Evolutionary conservation across 2,329 filamentous ascomycete genomes (phyloP), one percentile per base, ranked within the genome.

Genomic region (Diplodia intermedia): DNA sequence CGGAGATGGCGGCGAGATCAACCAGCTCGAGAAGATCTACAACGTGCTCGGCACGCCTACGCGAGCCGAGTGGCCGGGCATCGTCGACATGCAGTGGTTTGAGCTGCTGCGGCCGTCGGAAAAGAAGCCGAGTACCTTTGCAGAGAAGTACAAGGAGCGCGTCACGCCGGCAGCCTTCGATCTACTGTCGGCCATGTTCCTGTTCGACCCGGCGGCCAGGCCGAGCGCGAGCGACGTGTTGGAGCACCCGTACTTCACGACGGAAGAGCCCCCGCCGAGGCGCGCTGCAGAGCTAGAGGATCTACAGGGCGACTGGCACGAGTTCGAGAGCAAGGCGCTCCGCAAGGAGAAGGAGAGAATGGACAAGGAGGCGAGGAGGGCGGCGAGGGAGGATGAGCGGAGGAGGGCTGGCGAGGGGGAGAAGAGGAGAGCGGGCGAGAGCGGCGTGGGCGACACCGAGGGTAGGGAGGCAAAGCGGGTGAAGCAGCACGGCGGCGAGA

Each of bases 21-120:
- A 90, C 74, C 95, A 99, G 78, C 85, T 99, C 3, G 94, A 98
- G 72, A 97, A 97, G 80, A 94, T 99, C n/a, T 97, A 97, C 80
- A 90, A 90, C 62, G 85, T 97, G 4, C 86, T 99, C 55, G 95
- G 95, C 60, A 98, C 94, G 0, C 95, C 95, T 0, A 96, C 89
- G 52, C 87, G 88, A 67, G 84, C 85, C 40, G 91, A 96, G 36
- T 99, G 96, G 96, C 93, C 95, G 1, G 90, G 89, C 9, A 87
- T 98, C 23, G 85, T 91, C n/a, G 91, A 97, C 68, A 95, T 97
- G 89, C 92, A 94, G 12, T 99, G 95, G 95, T 98, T 97, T 76
- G 92, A 97, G 78, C 86, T 99, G 18, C 86, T 99, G 71, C 86
- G 93, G 15, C 94, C 94, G 1, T 88, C 86, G 1, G 89, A 91